phyloP scores from a whole-genome alignment of 192 early-diverging fungal species.

The Podila minutissima region DNA sequence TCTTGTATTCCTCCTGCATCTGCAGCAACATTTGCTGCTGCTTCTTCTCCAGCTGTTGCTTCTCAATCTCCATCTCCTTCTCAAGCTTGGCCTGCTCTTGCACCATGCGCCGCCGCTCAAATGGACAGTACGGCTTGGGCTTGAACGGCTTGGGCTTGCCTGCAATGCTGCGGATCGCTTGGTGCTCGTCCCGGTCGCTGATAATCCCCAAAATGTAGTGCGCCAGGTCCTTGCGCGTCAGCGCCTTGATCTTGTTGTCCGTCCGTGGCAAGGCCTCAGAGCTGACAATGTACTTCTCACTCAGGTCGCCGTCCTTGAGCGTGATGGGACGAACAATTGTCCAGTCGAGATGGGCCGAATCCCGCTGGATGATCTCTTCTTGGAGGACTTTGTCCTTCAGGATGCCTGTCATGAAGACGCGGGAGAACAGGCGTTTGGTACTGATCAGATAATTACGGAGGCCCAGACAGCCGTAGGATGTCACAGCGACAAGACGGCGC shows the following conservation, averaged over 20 bases:
- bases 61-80: neutral
- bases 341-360: constrained; percentile 45
- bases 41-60: constrained; percentile 2
- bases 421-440: constrained; percentile 35
- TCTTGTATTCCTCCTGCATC: no score
- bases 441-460: constrained; percentile 48
- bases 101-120: constrained; percentile 18
- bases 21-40: neutral
- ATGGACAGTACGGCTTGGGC: constrained; percentile 16
- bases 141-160: constrained; percentile 30
- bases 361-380: constrained; percentile 47
- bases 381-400: constrained; percentile 51
- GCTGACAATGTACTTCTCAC: constrained; percentile 34
- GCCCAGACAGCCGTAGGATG: constrained; percentile 33
- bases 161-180: constrained; percentile 37
- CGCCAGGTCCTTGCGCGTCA: constrained; percentile 45
- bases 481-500: constrained; percentile 42
- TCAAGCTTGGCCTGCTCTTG: neutral
- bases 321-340: constrained; percentile 52
- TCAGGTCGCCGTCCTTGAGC: constrained; percentile 43
- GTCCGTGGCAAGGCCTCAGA: constrained; percentile 22
- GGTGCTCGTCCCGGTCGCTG: constrained; percentile 9
- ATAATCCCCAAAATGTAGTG: constrained; percentile 42
- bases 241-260: constrained; percentile 26
- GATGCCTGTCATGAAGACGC: constrained; percentile 48